Conservation (phyloP, 306 rosid species). For the Malus domestica region ASM211411v1 NC_041804.1:38487501-38488000, state of each 20-base stretch:
- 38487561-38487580: constrained; percentile 50
- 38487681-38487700: constrained; percentile 16
- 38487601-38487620: constrained; percentile 2
- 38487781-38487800: constrained; percentile 67
- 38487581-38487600: constrained; percentile 27
- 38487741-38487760: constrained; percentile 21
- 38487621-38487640: constrained; percentile 8
- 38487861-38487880: constrained; percentile 30
- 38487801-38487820: constrained; percentile 73
- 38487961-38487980: too few species aligned
- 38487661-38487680: constrained; percentile 15
- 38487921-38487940: background rate
- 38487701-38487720: constrained; percentile 5
- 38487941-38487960: background rate
- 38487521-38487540: constrained; percentile 12
- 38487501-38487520: constrained; percentile 20
- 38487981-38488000: too few species aligned
- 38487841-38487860: constrained; percentile 62
- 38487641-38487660: constrained; percentile 25
- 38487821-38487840: constrained; percentile 77
- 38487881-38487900: background rate
- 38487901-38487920: background rate
- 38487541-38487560: constrained; percentile 34
- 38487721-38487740: constrained; percentile 25
- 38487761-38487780: constrained; percentile 53